Evolutionary conservation across 495 filamentous ascomycete genomes (phyloP), one percentile per base, ranked within the genome.

Genomic region (Penicillium cosmopolitanum): DNA sequence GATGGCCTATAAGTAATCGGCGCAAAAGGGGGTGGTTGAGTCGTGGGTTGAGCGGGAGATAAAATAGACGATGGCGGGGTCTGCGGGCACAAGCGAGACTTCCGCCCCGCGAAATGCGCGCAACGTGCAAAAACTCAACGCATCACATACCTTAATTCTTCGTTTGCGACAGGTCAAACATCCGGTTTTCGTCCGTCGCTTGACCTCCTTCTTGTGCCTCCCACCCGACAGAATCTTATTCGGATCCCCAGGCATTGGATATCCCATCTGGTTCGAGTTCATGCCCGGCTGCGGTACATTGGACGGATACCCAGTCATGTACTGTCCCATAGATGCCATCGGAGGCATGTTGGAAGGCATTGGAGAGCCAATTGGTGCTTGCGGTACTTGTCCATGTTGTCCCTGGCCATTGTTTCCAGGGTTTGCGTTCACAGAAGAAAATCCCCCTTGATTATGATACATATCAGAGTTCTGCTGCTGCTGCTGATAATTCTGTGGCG

Each of bases 141-240:
- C 68, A 71, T 59, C 36, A 86, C 89, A 70, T 84, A 97, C 95
- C 93, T 98, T 98, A 78, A 98, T 98, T 75, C 95, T 84, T 67
- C 95, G 87, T 74, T 97, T 97, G 62, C 95, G 87, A 82, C 95
- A 98, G 35, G 95, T 98, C 74, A 98, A 77, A 75, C 95, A 98
- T 13, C 95, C 95, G 5, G 95, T 97, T 81, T 98, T 98, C 43
- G 95, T 98, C 66, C 95, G 85, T 66, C 95, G 87, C 82, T 98
- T 98, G 73, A 98, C 96, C 78, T 98, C 95, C 83, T 98, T 97
- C 80, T 97, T 98, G 75, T 96, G 91, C 61, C 93, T 83, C 35
- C 89, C 89, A 52, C 90, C 87, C 31, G 87, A 88, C 76, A 96
- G 79, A 63, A 92, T 85, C 48, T 88, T 86, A 60, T 83, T 78